Conservation (phyloP, 2,329 filamentous ascomycete species). For the Sarocladium strictum region DNA sequence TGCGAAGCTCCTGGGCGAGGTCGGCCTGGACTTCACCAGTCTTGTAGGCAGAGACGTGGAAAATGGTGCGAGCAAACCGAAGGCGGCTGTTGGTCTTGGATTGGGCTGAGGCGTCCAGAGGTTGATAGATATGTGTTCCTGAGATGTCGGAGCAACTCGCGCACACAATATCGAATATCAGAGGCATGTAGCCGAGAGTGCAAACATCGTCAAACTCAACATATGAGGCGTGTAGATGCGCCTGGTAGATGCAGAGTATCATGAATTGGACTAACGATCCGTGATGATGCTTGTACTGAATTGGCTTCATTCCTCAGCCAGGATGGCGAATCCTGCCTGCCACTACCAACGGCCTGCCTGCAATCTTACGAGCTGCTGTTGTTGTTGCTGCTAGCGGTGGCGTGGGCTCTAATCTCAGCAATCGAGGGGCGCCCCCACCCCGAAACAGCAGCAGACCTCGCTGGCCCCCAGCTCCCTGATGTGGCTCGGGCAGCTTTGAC, state of each 20-base stretch:
- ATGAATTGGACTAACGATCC: no score
- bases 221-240: no score
- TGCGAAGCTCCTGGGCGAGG: slow-evolving; percentile 71
- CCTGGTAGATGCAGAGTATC: no score
- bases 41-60: slow-evolving; percentile 60
- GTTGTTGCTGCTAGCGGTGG: slow-evolving; percentile 5
- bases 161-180: no score
- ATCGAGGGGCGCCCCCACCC: slow-evolving; percentile 5
- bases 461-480: background rate
- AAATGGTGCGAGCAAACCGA: slow-evolving; percentile 12
- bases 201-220: no score
- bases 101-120: background rate
- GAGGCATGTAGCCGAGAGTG: no score
- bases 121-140: background rate
- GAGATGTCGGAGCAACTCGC: background rate
- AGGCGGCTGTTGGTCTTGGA: slow-evolving; percentile 7
- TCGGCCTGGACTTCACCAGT: slow-evolving; percentile 84
- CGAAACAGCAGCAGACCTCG: background rate
- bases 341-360: background rate
- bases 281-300: no score
- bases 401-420: slow-evolving; percentile 1
- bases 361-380: slow-evolving; percentile 5
- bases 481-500: background rate
- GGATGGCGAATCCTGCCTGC: background rate
- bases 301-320: no score